Base-by-base conservation (phyloP, 1,139 yeast genomes). In the Scheffersomyces parashehatae region DNA sequence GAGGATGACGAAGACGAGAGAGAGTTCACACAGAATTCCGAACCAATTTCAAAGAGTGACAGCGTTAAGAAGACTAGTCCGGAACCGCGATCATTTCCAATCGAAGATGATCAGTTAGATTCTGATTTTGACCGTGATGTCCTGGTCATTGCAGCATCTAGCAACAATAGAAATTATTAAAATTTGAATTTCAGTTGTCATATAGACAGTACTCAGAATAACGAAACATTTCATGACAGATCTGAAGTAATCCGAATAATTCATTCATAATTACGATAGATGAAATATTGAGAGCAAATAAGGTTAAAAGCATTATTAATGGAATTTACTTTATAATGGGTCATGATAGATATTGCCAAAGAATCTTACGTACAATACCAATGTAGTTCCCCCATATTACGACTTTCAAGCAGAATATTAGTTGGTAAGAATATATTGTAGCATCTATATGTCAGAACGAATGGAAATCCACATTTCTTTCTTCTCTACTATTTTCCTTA, bases 1-100 rank as follows among this genome's bases (percentile, higher is more conserved):
- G 64, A 57, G n/a, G 54, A 50, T 24, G 66, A 59, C 28, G 70
- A 66, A 41, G 67, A 62, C 28, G 26, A 20, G 3, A 8, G 26
- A 6, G 26, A 7, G 26, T 6, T 20, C 26, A 20, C 26, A 20
- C 26, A 20, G 26, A 20, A 6, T 20, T 20, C 26, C 26, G 26
- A 20, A 5, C 26, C 26, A 20, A 7, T 20, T 20, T 5, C 26
- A 8, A 20, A 20, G 7, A 20, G 26, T 6, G 26, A 20, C 26
- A 20, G 9, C 7, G 26, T 20, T 20, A 20, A 20, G 26, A 20
- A 20, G 26, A 2, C 26, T 7, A 20, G 26, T 20, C 26, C 26
- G 26, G 26, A 20, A 20, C 26, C 26, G 26, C 26, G 26, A 6
- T 20, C 26, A 8, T 20, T 20, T 20, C 26, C 9, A 20, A 20